Evolutionary conservation across 2,329 filamentous ascomycete species (phyloP).

Genomic region (Bisporella sp.): DNA sequence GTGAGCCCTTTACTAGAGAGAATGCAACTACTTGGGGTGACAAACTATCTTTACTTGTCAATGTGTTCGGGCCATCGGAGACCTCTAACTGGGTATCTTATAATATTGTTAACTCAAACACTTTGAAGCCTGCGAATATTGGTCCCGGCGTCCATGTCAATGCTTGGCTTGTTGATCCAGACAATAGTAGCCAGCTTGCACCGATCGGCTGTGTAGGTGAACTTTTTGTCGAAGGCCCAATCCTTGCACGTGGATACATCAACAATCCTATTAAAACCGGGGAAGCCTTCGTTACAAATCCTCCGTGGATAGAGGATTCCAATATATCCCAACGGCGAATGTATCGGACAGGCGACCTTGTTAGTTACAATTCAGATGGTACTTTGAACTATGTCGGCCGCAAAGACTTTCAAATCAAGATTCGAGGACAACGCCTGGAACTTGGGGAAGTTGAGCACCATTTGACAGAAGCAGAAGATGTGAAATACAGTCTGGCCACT

Average conservation of each 20-base stretch:
- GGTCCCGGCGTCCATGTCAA: background rate
- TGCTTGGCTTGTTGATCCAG: background rate
- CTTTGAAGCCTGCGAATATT: background rate
- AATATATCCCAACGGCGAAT: background rate
- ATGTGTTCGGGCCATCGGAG: no score
- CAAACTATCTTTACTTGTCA: no score
- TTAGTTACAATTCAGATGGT: constrained; percentile 45
- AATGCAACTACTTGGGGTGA: no score
- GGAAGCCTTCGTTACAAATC: background rate
- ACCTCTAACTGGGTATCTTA: no score
- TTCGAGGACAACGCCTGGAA: constrained; percentile 57
- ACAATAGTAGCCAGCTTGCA: background rate
- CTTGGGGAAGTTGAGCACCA: constrained; percentile 48
- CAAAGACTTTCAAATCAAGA: constrained; percentile 58
- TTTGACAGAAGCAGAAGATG: background rate
- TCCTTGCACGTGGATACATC: background rate
- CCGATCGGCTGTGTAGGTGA: background rate
- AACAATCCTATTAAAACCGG: background rate
- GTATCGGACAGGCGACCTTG: constrained; percentile 18
- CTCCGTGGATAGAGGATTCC: background rate
- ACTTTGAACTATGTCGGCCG: constrained; percentile 56
- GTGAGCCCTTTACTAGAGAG: background rate
- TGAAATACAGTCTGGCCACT: background rate
- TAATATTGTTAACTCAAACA: no score
- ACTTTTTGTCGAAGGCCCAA: background rate